phyloP scores from a whole-genome alignment of 352 stramenopile genomes.

The Globisporangium megalacanthum region DNA sequence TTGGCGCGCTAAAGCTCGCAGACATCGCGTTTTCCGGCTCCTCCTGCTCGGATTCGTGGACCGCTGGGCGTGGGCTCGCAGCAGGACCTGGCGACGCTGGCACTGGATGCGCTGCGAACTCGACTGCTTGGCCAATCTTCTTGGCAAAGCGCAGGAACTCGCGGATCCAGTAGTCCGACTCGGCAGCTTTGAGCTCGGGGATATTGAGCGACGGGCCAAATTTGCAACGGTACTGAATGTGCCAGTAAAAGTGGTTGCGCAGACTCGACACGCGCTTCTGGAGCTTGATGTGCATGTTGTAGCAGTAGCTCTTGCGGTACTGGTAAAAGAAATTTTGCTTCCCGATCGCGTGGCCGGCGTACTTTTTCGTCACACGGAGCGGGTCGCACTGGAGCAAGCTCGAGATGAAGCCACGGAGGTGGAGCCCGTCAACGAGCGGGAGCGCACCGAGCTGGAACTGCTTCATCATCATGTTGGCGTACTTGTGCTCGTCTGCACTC shows the following conservation, averaged over 20 bases:
- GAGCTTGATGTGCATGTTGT: constrained; percentile 72
- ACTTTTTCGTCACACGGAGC: constrained; percentile 81
- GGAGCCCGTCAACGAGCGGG: constrained; percentile 58
- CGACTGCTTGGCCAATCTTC: constrained; percentile 53
- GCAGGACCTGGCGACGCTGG: constrained; percentile 14
- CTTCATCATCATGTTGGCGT: constrained; percentile 80
- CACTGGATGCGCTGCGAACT: constrained; percentile 21
- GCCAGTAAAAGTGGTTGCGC: constrained; percentile 82
- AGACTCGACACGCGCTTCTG: constrained; percentile 76
- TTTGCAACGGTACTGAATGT: constrained; percentile 72
- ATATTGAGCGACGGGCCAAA: constrained; percentile 54
- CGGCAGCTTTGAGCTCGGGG: constrained; percentile 55
- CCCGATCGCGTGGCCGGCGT: constrained; percentile 61
- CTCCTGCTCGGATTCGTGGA: background rate
- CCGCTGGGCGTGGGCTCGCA: constrained; percentile 3
- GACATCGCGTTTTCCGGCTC: background rate
- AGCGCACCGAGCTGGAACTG: constrained; percentile 71
- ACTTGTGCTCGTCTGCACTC: constrained; percentile 69
- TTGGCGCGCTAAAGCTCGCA: background rate
- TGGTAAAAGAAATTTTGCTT: constrained; percentile 80
- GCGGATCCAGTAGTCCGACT: constrained; percentile 65
- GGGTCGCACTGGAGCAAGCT: constrained; percentile 75
- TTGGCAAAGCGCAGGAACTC: constrained; percentile 65
- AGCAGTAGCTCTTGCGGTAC: constrained; percentile 54
- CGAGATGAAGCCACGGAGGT: constrained; percentile 69